A percentile compares a stretch with the other conserved stretches of the same genome.
These are phyloP conservation scores for Trichoderma sp. DNA, from an alignment of 2,329 filamentous ascomycete species.

Conservation along the genomic window DNA sequence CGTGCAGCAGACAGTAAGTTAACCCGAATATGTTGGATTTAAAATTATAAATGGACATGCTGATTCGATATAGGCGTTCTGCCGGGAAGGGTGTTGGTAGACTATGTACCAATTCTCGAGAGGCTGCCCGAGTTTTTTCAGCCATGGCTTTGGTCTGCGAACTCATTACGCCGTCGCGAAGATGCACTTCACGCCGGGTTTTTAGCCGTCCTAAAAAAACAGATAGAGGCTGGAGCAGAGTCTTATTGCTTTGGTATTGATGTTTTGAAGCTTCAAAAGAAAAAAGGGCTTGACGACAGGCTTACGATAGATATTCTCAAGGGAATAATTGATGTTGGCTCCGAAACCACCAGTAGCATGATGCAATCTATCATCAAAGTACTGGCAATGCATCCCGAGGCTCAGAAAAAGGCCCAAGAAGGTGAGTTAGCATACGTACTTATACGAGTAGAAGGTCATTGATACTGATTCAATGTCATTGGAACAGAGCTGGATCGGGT, in stretches of 20 bases:
- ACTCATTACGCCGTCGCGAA: not conserved
- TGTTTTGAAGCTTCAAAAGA: not conserved
- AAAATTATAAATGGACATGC: not conserved
- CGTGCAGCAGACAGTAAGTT: not conserved
- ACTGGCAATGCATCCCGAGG: slow-evolving; percentile 1
- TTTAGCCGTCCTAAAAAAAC: not conserved
- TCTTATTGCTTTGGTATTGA: slow-evolving; percentile 8
- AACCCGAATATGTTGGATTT: not conserved
- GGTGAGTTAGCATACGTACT: not conserved
- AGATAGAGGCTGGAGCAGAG: not conserved
- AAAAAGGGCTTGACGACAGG: not conserved
- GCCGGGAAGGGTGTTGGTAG: slow-evolving; percentile 13
- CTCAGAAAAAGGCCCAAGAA: not conserved
- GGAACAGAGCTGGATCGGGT: slow-evolving; percentile 42
- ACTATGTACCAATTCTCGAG: slow-evolving; percentile 20
- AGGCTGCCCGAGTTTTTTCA: slow-evolving; percentile 12
- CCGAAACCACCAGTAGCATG: slow-evolving; percentile 17
- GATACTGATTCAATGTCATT: not conserved
- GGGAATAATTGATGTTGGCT: not conserved
- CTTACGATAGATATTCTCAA: not conserved
- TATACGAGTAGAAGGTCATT: too few relatives aligned
- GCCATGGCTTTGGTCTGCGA: slow-evolving; percentile 15
- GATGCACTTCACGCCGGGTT: not conserved
- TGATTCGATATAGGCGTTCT: not conserved
- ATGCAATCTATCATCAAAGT: slow-evolving; percentile 13